These are phyloP conservation scores for Bryum argenteum DNA, from an alignment of 225 moss, liverwort and hornwort genomes.

Conservation along the genomic window DNA sequence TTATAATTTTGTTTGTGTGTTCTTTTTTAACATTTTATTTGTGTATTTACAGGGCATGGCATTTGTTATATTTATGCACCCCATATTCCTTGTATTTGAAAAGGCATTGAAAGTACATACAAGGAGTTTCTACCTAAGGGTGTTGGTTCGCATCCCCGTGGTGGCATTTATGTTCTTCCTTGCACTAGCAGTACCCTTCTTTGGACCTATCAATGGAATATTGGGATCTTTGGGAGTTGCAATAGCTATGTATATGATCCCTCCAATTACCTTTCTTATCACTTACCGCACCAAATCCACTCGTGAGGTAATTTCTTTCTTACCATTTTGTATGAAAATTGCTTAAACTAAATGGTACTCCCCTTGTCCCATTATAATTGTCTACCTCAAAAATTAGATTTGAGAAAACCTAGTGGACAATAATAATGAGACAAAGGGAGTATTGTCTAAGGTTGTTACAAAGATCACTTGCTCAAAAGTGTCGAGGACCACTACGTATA, in stretches of 20 bases:
- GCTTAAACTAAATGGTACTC: too few relatives aligned
- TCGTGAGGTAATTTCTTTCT: slow-evolving; percentile 38
- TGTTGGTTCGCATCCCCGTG: slow-evolving; percentile 25
- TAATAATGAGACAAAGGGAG: too few relatives aligned
- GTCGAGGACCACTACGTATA: too few relatives aligned
- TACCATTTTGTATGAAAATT: too few relatives aligned
- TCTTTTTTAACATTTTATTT: too few relatives aligned
- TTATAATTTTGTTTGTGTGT: background rate
- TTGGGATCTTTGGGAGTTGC: slow-evolving; percentile 41
- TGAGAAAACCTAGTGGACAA: too few relatives aligned
- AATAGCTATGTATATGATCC: slow-evolving; percentile 33
- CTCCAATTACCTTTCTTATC: slow-evolving; percentile 19
- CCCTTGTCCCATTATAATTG: too few relatives aligned
- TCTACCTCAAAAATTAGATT: too few relatives aligned
- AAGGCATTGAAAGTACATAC: slow-evolving; percentile 38
- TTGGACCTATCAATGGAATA: slow-evolving; percentile 44
- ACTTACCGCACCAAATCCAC: slow-evolving; percentile 33
- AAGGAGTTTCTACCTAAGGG: background rate
- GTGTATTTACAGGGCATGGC: slow-evolving; percentile 26
- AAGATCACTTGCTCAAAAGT: too few relatives aligned
- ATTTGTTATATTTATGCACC: slow-evolving; percentile 40
- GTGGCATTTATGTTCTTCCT: slow-evolving; percentile 29
- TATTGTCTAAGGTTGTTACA: too few relatives aligned
- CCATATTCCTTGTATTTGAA: slow-evolving; percentile 38
- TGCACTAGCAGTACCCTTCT: slow-evolving; percentile 46